Evolutionary conservation across 495 filamentous ascomycete genomes (phyloP).

Genomic region (Penicillium robsamsonii): DNA sequence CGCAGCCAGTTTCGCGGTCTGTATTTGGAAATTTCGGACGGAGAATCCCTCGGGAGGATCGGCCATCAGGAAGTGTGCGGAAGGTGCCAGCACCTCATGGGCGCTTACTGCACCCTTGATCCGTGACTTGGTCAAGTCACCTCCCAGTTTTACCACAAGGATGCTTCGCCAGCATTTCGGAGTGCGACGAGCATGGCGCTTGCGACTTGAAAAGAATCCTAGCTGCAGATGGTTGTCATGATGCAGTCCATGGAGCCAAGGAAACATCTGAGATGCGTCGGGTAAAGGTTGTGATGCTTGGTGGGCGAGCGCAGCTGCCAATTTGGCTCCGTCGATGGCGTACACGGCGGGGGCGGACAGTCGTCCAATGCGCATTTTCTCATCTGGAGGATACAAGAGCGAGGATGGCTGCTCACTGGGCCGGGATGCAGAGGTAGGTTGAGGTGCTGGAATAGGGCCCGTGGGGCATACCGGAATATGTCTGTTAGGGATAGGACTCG

Average conservation of each 20-base stretch:
- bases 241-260: conserved; percentile 98
- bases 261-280: conserved; percentile 80
- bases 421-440: conserved; percentile 47
- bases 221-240: conserved; percentile 83
- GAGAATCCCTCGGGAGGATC: conserved; percentile 85
- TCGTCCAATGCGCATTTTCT: conserved; percentile 54
- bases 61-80: conserved; percentile 49
- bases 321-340: conserved; percentile 63
- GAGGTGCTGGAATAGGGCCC: conserved; percentile 63
- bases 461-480: conserved; percentile 84
- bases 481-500: conserved; percentile 81
- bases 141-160: conserved; percentile 84
- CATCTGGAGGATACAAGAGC: conserved; percentile 71
- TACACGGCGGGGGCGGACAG: conserved; percentile 58
- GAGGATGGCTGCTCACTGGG: conserved; percentile 55
- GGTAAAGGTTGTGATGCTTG: conserved; percentile 75
- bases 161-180: conserved; percentile 78
- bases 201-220: conserved; percentile 80
- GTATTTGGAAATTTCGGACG: conserved; percentile 94
- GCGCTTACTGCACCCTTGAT: conserved; percentile 83
- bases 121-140: conserved; percentile 68
- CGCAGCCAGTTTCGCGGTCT: conserved; percentile 82
- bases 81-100: conserved; percentile 66
- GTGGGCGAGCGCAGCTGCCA: conserved; percentile 72
- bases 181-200: conserved; percentile 66